Evolutionary conservation across 1,139 yeast species (phyloP).

Genomic region (Geotrichum siamense): DNA sequence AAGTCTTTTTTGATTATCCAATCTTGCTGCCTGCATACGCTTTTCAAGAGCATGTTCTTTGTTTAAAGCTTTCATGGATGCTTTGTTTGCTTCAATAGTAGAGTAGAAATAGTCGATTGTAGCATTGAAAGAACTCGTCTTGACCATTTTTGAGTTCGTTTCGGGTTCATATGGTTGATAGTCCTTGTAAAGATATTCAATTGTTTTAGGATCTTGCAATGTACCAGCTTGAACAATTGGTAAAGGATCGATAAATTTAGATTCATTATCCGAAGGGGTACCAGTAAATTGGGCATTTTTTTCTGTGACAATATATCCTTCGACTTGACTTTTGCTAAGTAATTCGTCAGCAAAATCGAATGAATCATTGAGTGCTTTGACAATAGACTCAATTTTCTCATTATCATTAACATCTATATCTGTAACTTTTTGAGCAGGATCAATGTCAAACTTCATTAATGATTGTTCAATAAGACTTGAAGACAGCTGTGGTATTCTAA

Average conservation of each 20-base stretch:
- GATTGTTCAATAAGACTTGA: slow-evolving; percentile 65
- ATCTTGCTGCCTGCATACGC: slow-evolving; percentile 64
- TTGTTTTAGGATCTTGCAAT: slow-evolving; percentile 30
- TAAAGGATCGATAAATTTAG: slow-evolving; percentile 20
- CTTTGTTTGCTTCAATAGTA: slow-evolving; percentile 73
- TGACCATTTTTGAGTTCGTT: slow-evolving; percentile 25
- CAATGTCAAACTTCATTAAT: slow-evolving; percentile 43
- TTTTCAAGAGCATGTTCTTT: slow-evolving; percentile 70
- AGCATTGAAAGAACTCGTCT: slow-evolving; percentile 56
- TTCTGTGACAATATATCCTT: slow-evolving; percentile 64
- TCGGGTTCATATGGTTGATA: slow-evolving; percentile 78
- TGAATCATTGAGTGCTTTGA: slow-evolving; percentile 45
- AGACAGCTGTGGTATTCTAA: slow-evolving; percentile 66
- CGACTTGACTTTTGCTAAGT: slow-evolving; percentile 31
- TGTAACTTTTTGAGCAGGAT: slow-evolving; percentile 35
- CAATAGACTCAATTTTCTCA: slow-evolving; percentile 30
- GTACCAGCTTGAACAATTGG: slow-evolving; percentile 23
- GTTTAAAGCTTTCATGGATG: slow-evolving; percentile 62
- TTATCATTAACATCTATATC: slow-evolving; percentile 21
- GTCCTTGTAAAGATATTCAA: slow-evolving; percentile 60
- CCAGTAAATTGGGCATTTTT: slow-evolving; percentile 46
- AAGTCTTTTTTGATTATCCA: slow-evolving; percentile 66
- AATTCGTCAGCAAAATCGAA: slow-evolving; percentile 36
- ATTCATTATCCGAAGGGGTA: slow-evolving; percentile 28
- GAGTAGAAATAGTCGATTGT: slow-evolving; percentile 83